A percentile compares a stretch with the other conserved stretches of the same genome.
phyloP scores from a whole-genome alignment of 768 basidiomycete species.

The Rhodotorula babjevae region DNA sequence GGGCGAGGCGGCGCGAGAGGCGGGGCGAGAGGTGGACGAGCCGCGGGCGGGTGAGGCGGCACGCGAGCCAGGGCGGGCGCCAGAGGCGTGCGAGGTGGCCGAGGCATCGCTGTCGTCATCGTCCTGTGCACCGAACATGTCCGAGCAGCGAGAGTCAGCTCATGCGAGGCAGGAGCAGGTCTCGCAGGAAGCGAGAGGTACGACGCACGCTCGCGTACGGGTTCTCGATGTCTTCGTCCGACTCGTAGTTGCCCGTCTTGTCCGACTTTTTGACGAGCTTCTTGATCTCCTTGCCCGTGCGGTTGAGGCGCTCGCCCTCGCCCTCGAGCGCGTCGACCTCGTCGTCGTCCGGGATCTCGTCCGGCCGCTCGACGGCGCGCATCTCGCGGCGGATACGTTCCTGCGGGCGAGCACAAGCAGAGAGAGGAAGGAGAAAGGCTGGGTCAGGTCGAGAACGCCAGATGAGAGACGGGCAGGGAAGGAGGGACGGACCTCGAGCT shows the following conservation, averaged over 20 bases:
- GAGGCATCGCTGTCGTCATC: slow-evolving; percentile 24
- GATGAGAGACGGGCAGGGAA: neutral
- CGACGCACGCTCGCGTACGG: slow-evolving; percentile 62
- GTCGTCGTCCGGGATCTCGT: slow-evolving; percentile 38
- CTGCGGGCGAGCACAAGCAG: too few relatives aligned
- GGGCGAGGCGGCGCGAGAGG: slow-evolving; percentile 55
- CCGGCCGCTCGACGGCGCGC: slow-evolving; percentile 30
- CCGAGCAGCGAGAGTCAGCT: neutral
- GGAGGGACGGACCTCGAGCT: slow-evolving; percentile 26
- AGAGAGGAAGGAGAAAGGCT: neutral
- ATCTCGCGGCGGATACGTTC: slow-evolving; percentile 38
- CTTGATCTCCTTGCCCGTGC: slow-evolving; percentile 73
- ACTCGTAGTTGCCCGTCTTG: slow-evolving; percentile 72
- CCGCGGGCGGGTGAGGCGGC: slow-evolving; percentile 40
- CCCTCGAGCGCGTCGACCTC: slow-evolving; percentile 61
- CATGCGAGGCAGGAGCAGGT: slow-evolving; percentile 3
- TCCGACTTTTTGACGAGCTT: slow-evolving; percentile 80
- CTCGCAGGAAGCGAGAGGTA: neutral
- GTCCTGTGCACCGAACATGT: neutral
- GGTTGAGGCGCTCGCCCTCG: slow-evolving; percentile 54
- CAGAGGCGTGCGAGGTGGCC: slow-evolving; percentile 10
- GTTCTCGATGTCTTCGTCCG: slow-evolving; percentile 70
- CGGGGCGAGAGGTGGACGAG: slow-evolving; percentile 50
- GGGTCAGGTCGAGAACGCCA: neutral
- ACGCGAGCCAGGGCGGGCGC: slow-evolving; percentile 14